Conservation (phyloP, 768 basidiomycete genomes). For the Mrakia blollopis region DNA sequence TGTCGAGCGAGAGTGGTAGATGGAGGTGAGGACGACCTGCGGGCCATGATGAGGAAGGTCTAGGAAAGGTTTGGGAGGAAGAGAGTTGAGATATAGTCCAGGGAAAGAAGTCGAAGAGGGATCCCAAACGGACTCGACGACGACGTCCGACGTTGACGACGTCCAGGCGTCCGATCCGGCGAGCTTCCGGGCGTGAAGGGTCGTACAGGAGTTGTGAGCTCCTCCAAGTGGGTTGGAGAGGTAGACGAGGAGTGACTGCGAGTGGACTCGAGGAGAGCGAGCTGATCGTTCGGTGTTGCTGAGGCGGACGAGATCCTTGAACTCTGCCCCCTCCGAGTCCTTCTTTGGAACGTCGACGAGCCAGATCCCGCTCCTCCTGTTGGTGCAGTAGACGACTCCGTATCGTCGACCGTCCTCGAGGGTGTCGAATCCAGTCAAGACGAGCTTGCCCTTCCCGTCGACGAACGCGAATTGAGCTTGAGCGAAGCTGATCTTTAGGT, state of each 20-base stretch:
- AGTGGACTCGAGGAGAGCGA: conserved; percentile 57
- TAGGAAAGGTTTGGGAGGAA: conserved; percentile 50
- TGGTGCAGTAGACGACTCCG: conserved; percentile 59
- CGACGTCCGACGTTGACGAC: conserved; percentile 29
- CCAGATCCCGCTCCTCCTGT: conserved; percentile 59
- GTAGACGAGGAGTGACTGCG: conserved; percentile 50
- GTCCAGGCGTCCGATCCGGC: background rate
- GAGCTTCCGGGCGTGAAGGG: conserved; percentile 52
- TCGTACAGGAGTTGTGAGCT: conserved; percentile 56
- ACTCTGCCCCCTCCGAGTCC: conserved; percentile 22
- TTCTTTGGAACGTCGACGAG: conserved; percentile 45
- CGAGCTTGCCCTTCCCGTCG: conserved; percentile 41
- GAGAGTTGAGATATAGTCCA: conserved; percentile 57
- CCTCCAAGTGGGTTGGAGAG: conserved; percentile 57
- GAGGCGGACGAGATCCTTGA: conserved; percentile 36
- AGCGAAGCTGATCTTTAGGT: conserved; percentile 47
- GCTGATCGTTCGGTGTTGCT: conserved; percentile 51
- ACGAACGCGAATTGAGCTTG: conserved; percentile 45
- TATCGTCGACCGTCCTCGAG: conserved; percentile 57
- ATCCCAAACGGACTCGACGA: conserved; percentile 51
- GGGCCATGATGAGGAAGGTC: conserved; percentile 42
- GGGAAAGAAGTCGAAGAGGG: conserved; percentile 52
- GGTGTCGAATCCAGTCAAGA: conserved; percentile 61
- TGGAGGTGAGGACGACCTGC: conserved; percentile 51
- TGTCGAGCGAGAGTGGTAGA: conserved; percentile 53